Percentiles rank a stretch among this genome's conserved stretches.
Conservation (phyloP, 805 yeast species). For the Teunomyces kruisii region DNA sequence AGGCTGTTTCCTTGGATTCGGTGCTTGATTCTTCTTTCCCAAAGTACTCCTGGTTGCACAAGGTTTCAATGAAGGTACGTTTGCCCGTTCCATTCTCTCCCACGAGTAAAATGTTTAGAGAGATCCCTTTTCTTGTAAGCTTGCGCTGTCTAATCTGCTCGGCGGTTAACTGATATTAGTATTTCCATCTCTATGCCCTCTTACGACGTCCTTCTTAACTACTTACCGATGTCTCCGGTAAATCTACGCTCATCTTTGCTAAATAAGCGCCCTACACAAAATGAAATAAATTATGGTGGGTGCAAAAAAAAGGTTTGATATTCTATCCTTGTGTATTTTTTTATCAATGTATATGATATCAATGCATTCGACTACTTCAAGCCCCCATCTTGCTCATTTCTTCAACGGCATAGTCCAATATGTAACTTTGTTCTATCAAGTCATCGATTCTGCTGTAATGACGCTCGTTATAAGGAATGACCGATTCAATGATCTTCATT, state of each 20-base stretch:
- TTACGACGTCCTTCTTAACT: too few relatives aligned
- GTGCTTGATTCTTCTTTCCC: slow-evolving; percentile 3
- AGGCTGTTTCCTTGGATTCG: slow-evolving; percentile 1
- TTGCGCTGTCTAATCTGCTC: slow-evolving; percentile 22
- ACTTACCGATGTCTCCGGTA: slow-evolving; percentile 2
- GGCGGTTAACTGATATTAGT: slow-evolving; percentile 12
- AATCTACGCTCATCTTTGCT: not conserved
- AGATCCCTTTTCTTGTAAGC: slow-evolving; percentile 19
- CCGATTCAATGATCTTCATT: slow-evolving; percentile 65
- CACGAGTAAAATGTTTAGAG: slow-evolving; percentile 28
- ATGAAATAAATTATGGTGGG: not conserved
- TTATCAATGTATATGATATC: too few relatives aligned
- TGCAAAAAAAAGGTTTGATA: not conserved
- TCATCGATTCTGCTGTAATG: slow-evolving; percentile 77
- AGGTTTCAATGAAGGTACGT: slow-evolving; percentile 75
- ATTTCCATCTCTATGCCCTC: not conserved
- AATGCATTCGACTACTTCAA: slow-evolving; percentile 2
- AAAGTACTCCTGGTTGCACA: slow-evolving; percentile 33
- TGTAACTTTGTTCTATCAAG: slow-evolving; percentile 79
- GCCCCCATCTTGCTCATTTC: slow-evolving; percentile 53
- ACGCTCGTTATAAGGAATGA: slow-evolving; percentile 85
- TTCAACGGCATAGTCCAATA: slow-evolving; percentile 79
- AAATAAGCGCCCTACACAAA: not conserved
- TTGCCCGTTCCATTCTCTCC: slow-evolving; percentile 56
- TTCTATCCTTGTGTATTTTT: not conserved